Base-by-base conservation (phyloP, 768 basidiomycete genomes). In the Mycena kentingensis region DNA sequence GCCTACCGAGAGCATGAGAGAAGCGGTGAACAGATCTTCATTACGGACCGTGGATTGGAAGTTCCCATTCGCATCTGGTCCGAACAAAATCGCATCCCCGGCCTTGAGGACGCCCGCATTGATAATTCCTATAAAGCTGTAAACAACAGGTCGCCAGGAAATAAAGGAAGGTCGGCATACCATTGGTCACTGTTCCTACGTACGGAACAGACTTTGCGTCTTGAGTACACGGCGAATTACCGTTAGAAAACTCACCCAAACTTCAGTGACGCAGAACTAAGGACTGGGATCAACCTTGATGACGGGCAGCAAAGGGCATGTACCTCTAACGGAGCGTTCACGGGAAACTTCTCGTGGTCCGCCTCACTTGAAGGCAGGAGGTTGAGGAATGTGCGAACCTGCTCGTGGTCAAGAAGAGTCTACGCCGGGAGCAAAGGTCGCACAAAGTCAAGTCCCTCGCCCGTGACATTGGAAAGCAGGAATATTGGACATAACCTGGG, bases 391-490 rank as follows among this genome's bases (percentile, higher is more conserved):
- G 85, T 90, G 50, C 94, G 83, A 49, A 98, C 70, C 88, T 90
- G 56, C 18, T 45, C 21, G 46, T 27, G 24, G 28, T 37, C 21
- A 45, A 48, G 5, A 39, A 36, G 39, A 27, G 5, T 15, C 8
- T 37, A 15, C 22, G 28, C 35, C 39, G 44, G n/a, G 3, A 25
- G 15, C 36, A 25, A 51, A 3, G 59, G 80, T 41, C 54, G 12
- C 16, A 93, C 87, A 59, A 81, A 77, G 62, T 91, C 85, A 11
- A 96, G 81, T 3, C 94, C 93, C 60, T 90, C 82, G n/a, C 95
- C 96, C 1, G 93, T 95, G 13, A 97, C 92, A 66, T 98, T 98
- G 3, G 94, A 97, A 19, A 95, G 75, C 65, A 88, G 87, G 71
- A 96, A 95, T 53, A 96, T 85, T 0, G 94, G 94, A 63, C 92